Conservation (phyloP, 225 moss, liverwort and hornwort genomes). For the Thuidium tamariscinum region DNA sequence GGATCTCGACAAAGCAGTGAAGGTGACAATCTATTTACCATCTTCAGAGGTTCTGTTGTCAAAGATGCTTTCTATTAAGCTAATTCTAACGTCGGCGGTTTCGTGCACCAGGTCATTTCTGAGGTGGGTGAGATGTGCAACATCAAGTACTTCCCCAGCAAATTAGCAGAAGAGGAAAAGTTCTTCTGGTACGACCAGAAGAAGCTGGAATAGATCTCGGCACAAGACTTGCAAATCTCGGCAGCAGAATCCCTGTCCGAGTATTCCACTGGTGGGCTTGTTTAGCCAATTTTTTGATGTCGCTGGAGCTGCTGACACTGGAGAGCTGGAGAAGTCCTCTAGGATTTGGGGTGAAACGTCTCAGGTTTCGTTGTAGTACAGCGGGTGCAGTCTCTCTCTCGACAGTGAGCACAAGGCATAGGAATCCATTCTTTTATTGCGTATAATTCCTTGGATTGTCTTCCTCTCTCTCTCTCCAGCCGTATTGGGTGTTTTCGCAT, state of each 20-base stretch:
- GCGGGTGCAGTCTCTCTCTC: background rate
- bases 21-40: conserved; percentile 18
- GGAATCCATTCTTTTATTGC: background rate
- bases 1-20: conserved; percentile 67
- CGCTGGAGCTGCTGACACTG: background rate
- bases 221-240: background rate
- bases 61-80: background rate
- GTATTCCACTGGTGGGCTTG: background rate
- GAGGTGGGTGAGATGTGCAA: conserved; percentile 82
- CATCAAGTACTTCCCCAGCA: conserved; percentile 58
- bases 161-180: conserved; percentile 19
- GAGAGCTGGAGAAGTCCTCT: background rate
- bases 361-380: background rate
- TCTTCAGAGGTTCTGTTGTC: background rate
- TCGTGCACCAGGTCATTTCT: conserved; percentile 52
- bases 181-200: conserved; percentile 30
- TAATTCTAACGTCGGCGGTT: background rate
- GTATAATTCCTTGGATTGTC: conserved; percentile 8
- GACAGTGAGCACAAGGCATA: background rate
- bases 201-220: conserved; percentile 19
- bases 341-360: background rate
- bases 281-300: conserved; percentile 1
- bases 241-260: background rate
- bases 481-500: conserved; percentile 17
- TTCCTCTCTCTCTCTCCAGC: background rate